Evolutionary conservation across 129 eudicot genomes (phyloP), one percentile per base, ranked within the genome.

Genomic region (Flaveria ramosissima): DNA sequence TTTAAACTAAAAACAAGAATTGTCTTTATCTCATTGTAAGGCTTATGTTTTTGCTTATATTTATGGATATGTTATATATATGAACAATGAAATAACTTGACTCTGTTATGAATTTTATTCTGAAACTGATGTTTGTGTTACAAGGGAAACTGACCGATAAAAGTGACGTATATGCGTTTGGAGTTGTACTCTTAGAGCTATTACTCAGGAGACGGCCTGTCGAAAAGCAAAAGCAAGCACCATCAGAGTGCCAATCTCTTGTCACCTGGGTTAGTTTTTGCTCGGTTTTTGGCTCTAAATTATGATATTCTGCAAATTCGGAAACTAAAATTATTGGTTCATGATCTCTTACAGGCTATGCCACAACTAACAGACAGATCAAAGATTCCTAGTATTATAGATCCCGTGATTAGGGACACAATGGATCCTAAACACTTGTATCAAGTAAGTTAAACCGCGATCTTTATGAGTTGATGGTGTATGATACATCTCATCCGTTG

Each of bases 371-470:
- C 90, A 51, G 94, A 89, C 86, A 84, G 94, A 82, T 27, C 90
- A 50, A 89, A 89, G 83, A 86, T 89, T 74, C 91, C 94, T 41
- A 80, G 32, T 43, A 90, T 91, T 32, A 88, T 93, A 19, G 98
- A 93, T 84, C 97, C 96, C 3, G 84, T 84, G 71, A 85, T 93
- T 21, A 85, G 81, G 82, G 80, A 91, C 72, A 85, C 89, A 41
- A 93, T 93, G 96, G 97, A 93, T 86, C 87, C 82, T 30, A 93
- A 93, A 82, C 98, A 93, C 87, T 85, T 93, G 52, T 93, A 84
- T 77, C 98, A 93, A 80, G 98, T 93, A 60, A 1, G 82, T 80
- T 26, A 23, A 55, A 63, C 16, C 20, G 9, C 72, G 32, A 12
- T 59, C 26, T 42, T 19, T 73, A 14, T 56, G 48, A 56, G 17